These are phyloP conservation scores for Croton setiger DNA, from an alignment of 441 rosid species.

Conservation along the genomic window DNA sequence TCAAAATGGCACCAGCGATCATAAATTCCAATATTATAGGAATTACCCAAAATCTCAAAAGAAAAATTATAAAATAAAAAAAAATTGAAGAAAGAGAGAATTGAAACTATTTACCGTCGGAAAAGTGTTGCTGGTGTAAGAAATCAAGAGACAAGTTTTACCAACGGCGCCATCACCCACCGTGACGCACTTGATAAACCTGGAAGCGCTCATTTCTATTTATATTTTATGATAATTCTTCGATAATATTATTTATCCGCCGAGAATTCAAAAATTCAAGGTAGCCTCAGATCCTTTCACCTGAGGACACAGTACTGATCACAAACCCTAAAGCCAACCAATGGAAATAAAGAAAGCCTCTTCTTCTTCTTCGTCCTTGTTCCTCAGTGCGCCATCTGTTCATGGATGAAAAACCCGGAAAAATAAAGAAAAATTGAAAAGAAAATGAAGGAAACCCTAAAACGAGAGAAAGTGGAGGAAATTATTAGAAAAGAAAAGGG, in stretches of 20 bases:
- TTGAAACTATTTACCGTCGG: constrained; percentile 56
- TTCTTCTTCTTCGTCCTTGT: constrained; percentile 9
- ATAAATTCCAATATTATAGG: not conserved
- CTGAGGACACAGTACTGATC: constrained; percentile 46
- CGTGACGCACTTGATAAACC: constrained; percentile 94
- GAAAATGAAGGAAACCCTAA: constrained; percentile 16
- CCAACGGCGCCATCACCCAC: constrained; percentile 98
- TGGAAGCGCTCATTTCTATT: constrained; percentile 88
- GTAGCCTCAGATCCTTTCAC: constrained; percentile 63
- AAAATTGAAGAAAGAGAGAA: not conserved
- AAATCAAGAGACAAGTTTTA: constrained; percentile 91
- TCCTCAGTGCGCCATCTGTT: constrained; percentile 32
- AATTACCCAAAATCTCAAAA: not conserved
- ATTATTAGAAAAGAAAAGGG: not conserved
- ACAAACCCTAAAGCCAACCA: not conserved
- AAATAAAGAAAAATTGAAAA: constrained; percentile 19
- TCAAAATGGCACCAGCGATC: not conserved
- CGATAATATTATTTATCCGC: no score
- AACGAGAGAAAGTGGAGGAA: not conserved
- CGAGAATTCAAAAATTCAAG: not conserved
- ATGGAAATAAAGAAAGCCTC: not conserved
- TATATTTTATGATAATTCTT: no score
- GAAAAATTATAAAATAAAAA: not conserved
- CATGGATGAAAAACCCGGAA: constrained; percentile 4
- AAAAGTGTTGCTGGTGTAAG: constrained; percentile 94